Conservation (phyloP, 2,329 filamentous ascomycete species). For the Alternaria infectoria region DNA sequence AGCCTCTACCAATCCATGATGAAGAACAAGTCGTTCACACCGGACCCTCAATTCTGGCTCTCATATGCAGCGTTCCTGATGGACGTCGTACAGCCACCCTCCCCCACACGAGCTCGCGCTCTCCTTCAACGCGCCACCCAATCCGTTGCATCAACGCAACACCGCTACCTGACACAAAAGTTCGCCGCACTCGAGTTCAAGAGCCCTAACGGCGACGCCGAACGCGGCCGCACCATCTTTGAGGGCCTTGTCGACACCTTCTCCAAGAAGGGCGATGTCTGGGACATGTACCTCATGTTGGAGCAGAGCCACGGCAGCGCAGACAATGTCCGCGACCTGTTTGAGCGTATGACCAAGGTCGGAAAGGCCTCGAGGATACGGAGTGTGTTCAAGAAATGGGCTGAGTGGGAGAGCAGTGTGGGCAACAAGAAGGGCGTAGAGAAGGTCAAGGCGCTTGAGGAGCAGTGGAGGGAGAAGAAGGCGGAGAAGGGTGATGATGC, state of each 20-base stretch:
- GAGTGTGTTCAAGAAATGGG: slow-evolving; percentile 91
- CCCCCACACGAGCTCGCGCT: slow-evolving; percentile 76
- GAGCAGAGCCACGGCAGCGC: slow-evolving; percentile 67
- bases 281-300: slow-evolving; percentile 89
- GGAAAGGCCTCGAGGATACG: slow-evolving; percentile 83
- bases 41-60: slow-evolving; percentile 80
- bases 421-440: slow-evolving; percentile 74
- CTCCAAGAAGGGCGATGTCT: slow-evolving; percentile 89
- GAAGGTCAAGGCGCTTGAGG: slow-evolving; percentile 72
- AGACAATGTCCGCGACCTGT: slow-evolving; percentile 74
- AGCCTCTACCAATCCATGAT: slow-evolving; percentile 83
- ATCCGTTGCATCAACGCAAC: slow-evolving; percentile 72
- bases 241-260: slow-evolving; percentile 83
- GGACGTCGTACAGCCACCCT: slow-evolving; percentile 71
- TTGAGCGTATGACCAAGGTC: slow-evolving; percentile 73
- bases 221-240: slow-evolving; percentile 93
- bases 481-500: slow-evolving; percentile 20
- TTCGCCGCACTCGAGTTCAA: slow-evolving; percentile 94
- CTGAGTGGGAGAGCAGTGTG: slow-evolving; percentile 77
- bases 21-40: slow-evolving; percentile 82
- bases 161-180: slow-evolving; percentile 79
- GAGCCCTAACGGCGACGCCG: slow-evolving; percentile 79
- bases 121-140: slow-evolving; percentile 85
- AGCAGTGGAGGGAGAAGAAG: slow-evolving; percentile 68
- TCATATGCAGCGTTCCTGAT: slow-evolving; percentile 96